Evolutionary conservation across 148 eudicot genomes (phyloP).

Genomic region (Chenopodium berlandieri): DNA sequence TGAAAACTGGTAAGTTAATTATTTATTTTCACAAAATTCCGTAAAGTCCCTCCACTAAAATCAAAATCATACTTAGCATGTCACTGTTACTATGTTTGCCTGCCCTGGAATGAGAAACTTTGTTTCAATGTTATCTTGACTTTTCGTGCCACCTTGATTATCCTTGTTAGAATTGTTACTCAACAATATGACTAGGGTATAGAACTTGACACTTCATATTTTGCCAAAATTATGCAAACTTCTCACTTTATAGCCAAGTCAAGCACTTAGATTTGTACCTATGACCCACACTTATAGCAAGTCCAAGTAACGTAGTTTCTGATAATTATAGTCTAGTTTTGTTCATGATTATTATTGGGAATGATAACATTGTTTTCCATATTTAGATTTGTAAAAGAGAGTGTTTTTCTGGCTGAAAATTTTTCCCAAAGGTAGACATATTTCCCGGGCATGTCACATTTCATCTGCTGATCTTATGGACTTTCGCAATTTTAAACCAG

Average conservation of each 20-base stretch:
- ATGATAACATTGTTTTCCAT: too few relatives aligned
- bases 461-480: too few relatives aligned
- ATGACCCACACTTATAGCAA: background rate
- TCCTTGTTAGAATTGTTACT: background rate
- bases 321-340: too few relatives aligned
- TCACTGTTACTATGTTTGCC: background rate
- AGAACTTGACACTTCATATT: background rate
- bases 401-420: too few relatives aligned
- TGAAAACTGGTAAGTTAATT: slow-evolving; percentile 31
- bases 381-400: too few relatives aligned
- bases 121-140: background rate
- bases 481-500: too few relatives aligned
- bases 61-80: too few relatives aligned
- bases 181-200: background rate
- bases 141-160: background rate
- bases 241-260: background rate
- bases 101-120: background rate
- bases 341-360: too few relatives aligned
- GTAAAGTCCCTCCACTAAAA: too few relatives aligned
- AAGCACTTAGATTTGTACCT: background rate
- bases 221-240: background rate
- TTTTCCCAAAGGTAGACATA: too few relatives aligned
- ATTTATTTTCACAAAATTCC: background rate
- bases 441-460: too few relatives aligned
- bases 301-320: too few relatives aligned